Evolutionary conservation across 164 flowering plant genomes (phyloP), one percentile per base, ranked within the genome.

Genomic region (Nymphaea colorata): DNA sequence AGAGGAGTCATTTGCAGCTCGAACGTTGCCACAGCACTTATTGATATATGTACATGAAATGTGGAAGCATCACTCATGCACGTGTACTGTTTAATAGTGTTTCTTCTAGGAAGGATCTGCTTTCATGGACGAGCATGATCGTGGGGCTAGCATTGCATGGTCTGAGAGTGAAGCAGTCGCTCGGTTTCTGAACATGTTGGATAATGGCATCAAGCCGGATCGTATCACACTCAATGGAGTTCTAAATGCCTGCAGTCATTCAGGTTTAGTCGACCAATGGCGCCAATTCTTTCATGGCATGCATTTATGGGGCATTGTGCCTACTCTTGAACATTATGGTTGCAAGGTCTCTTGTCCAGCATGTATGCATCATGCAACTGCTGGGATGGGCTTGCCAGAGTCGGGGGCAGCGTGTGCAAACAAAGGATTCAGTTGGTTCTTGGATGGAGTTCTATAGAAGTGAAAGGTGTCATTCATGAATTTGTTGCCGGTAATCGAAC

Each of bases 11-110:
- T 57, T 4, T 43, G 68, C 60, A 81, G 68, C 42, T 68, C 80
- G 6, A 82, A 81, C 47, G 71, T 79, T 43, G 73, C 69, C 2
- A 82, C 86, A 18, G 83, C 88, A 47, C 79, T 87, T 42, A 81
- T 86, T 65, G 87, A n/a, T n/a, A 86, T 64, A 84, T 84, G 91
- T 83, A 86, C 64, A 78, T 85, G 15, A 86, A 84, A 74, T 86
- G 91, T 79, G 87, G 91, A 73, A 72, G 72, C 41, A 75, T 81
- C 64, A 79, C 79, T 55, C 66, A 69, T 64, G 83, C 82, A 5
- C 44, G n/a, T 3, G 65, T 53, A 44, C 73, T 85, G 41, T 85
- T 83, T 43, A 64, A 69, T 43, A 63, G 64, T 8, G 65, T 75
- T 44, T 18, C 53, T 41, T 64, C n/a, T 18, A 41, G 44, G 10